These are phyloP conservation scores for Stachybotrys echinatus DNA, from an alignment of 2,329 filamentous ascomycete genomes.

Conservation along the genomic window DNA sequence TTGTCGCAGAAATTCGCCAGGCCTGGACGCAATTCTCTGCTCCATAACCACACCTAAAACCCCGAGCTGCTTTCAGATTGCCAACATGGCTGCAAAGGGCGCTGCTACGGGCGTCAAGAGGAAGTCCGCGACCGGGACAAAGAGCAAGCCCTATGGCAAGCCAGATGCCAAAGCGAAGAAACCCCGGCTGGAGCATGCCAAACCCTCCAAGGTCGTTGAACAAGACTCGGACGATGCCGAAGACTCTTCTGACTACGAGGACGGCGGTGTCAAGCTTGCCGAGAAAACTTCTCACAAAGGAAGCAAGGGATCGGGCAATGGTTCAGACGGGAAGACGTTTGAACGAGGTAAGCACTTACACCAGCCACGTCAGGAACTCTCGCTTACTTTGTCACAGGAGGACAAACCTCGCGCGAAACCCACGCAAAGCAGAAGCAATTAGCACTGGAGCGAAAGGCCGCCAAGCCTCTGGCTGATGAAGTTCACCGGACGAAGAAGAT, in stretches of 20 bases:
- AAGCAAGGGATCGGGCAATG: constrained; percentile 13
- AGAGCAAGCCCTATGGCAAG: constrained; percentile 35
- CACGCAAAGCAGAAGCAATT: constrained; percentile 91
- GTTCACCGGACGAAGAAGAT: constrained; percentile 90
- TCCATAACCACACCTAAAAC: not conserved
- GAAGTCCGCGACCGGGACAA: constrained; percentile 43
- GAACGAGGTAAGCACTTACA: constrained; percentile 30
- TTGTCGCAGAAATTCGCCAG: constrained; percentile 7
- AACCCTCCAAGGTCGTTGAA: constrained; percentile 30
- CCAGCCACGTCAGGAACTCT: not conserved
- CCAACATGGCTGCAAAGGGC: constrained; percentile 44
- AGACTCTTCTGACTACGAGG: constrained; percentile 45
- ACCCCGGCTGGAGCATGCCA: constrained; percentile 33
- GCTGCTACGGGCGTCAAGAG: constrained; percentile 48
- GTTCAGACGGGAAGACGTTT: constrained; percentile 29
- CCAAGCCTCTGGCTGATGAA: constrained; percentile 88
- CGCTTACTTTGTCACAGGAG: constrained; percentile 25
- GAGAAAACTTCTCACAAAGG: constrained; percentile 25
- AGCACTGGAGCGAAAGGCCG: constrained; percentile 80
- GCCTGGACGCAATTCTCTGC: constrained; percentile 1
- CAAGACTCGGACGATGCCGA: constrained; percentile 36
- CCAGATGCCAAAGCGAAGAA: constrained; percentile 46
- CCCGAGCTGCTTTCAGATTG: not conserved
- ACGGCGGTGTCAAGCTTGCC: constrained; percentile 46
- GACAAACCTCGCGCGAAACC: constrained; percentile 71